Percentiles rank a stretch among this genome's conserved stretches.
These are phyloP conservation scores for Trichoderma sp. DNA, from an alignment of 2,329 filamentous ascomycete species.

Conservation along the genomic window DNA sequence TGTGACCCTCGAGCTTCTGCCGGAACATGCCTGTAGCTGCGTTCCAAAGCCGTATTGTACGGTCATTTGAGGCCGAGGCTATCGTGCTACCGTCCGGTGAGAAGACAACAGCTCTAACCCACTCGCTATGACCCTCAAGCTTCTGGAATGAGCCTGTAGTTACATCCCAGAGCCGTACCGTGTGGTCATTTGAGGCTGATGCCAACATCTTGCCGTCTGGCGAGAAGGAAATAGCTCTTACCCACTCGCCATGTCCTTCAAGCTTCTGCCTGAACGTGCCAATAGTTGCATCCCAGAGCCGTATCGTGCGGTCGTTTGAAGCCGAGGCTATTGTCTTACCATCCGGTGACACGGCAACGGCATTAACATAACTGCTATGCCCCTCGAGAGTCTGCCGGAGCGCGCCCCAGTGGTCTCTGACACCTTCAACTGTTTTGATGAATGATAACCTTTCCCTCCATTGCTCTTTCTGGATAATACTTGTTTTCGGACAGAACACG, in stretches of 20 bases:
- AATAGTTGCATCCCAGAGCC: background rate
- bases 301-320: background rate
- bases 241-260: background rate
- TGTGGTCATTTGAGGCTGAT: background rate
- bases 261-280: background rate
- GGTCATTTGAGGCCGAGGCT: background rate
- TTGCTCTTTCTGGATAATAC: background rate
- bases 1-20: background rate
- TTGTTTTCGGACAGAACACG: background rate
- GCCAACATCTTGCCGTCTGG: background rate
- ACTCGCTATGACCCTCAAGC: background rate
- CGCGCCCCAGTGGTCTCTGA: background rate
- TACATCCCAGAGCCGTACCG: background rate
- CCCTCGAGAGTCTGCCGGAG: background rate
- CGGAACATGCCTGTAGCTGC: background rate
- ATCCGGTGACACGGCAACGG: background rate
- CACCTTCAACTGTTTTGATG: background rate
- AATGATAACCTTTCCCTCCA: background rate
- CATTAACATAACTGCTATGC: background rate
- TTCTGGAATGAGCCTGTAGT: background rate
- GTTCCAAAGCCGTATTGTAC: background rate
- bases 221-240: background rate
- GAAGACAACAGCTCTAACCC: background rate
- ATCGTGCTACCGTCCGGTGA: background rate
- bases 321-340: background rate